Evolutionary conservation across 805 yeast species (phyloP), one percentile per base, ranked within the genome.

Genomic region (Brettanomyces nanus): DNA sequence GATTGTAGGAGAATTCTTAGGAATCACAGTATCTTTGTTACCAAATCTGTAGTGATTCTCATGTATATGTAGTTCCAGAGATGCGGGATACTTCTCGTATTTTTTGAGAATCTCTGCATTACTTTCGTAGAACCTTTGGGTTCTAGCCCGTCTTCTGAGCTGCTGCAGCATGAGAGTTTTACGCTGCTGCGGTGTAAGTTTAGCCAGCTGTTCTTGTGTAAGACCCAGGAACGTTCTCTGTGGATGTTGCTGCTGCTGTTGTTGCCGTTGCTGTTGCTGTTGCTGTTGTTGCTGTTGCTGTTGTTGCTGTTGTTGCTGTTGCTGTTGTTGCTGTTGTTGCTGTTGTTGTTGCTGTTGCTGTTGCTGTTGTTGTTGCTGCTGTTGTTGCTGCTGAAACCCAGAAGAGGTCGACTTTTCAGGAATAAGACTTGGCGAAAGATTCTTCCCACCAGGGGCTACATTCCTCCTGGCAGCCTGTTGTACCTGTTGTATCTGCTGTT

Each of bases 11-110:
- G 85, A 83, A 49, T 73, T 73, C 52, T 82, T 82, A 5, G 95
- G 87, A 29, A 92, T 82, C 35, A 84, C 73, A 6, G 94, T 86
- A 49, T 89, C 97, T 52, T 70, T 90, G 46, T 84, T 85, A 45
- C 95, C 94, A 63, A 90, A 89, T 43, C 95, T 73, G 58, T 79
- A 90, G 60, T 89, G 95, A 40, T 85, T 86, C 49, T 86, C 92
- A 59, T 85, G 89, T 19, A 90, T 86, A 52, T 90, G 97, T 51
- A 90, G 80, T 46, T 79, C 95, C 42, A 90, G 61, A 28, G 95
- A 83, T 6, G 96, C 82, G 7, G 90, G 83, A 43, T 73, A 73
- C 40, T 75, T 74, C 46, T 80, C 78, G 56, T 80, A 89, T 56
- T 87, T 89, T 42, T 75, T 74, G 48, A 92, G 59, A 6, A 92